Evolutionary conservation across 305 asterid species (phyloP).

Genomic region (Vinca major): DNA sequence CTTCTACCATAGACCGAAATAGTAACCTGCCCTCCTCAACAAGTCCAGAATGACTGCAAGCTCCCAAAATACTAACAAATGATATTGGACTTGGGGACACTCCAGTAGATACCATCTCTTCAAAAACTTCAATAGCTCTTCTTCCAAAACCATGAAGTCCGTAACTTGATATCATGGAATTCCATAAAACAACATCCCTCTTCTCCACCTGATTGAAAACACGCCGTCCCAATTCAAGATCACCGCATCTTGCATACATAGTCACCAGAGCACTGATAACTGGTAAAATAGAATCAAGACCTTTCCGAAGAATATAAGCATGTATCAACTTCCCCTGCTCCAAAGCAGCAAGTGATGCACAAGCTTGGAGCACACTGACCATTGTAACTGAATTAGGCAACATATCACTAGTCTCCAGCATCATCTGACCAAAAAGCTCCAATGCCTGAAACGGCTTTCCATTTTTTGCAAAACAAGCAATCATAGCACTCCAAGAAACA

Average conservation of each 20-base stretch:
- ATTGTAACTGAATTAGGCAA: slow-evolving; percentile 91
- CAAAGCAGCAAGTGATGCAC: slow-evolving; percentile 64
- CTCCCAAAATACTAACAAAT: slow-evolving; percentile 73
- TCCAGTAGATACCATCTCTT: slow-evolving; percentile 55
- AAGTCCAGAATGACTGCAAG: slow-evolving; percentile 91
- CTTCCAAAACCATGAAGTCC: slow-evolving; percentile 68
- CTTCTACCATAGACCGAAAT: slow-evolving; percentile 54
- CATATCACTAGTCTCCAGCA: slow-evolving; percentile 37
- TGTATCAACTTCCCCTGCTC: slow-evolving; percentile 84
- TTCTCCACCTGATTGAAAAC: slow-evolving; percentile 59
- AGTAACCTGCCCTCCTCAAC: slow-evolving; percentile 59
- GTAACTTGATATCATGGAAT: slow-evolving; percentile 72
- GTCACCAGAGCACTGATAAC: slow-evolving; percentile 68
- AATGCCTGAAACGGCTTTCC: slow-evolving; percentile 58
- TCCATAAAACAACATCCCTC: slow-evolving; percentile 75
- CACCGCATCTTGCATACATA: slow-evolving; percentile 82
- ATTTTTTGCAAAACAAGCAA: slow-evolving; percentile 67
- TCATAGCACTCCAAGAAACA: slow-evolving; percentile 95
- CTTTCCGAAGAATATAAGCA: slow-evolving; percentile 61
- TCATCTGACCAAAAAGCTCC: slow-evolving; percentile 55
- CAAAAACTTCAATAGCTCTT: slow-evolving; percentile 46
- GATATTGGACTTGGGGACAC: slow-evolving; percentile 61
- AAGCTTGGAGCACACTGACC: slow-evolving; percentile 91
- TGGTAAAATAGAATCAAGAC: slow-evolving; percentile 72
- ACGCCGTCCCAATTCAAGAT: slow-evolving; percentile 38